phyloP scores from a whole-genome alignment of 768 basidiomycete genomes.

The Trametes cinnabarina region DNA sequence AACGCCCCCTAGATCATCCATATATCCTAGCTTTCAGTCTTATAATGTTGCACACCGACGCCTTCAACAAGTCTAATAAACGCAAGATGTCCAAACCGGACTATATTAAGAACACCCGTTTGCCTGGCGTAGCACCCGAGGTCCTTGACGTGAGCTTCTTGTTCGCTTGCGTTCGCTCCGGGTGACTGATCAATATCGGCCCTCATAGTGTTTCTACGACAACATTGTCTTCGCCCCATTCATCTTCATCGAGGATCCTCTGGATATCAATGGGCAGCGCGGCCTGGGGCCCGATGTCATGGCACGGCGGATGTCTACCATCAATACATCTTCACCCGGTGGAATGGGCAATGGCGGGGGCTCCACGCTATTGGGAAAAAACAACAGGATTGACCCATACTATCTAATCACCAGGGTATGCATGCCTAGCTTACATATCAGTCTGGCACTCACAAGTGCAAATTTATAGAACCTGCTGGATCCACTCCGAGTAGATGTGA shows the following conservation, averaged over 20 bases:
- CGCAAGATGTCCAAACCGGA: conserved; percentile 96
- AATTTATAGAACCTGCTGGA: conserved; percentile 56
- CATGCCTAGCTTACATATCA: neutral
- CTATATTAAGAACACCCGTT: conserved; percentile 87
- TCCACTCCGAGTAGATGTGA: conserved; percentile 67
- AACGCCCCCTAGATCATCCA: conserved; percentile 69
- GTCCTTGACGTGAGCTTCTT: conserved; percentile 72
- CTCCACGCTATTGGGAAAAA: conserved; percentile 48
- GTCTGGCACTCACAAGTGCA: neutral
- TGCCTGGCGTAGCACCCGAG: conserved; percentile 80
- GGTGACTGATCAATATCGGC: neutral
- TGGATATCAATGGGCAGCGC: conserved; percentile 62
- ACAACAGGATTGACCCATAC: conserved; percentile 85
- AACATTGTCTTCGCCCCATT: conserved; percentile 96
- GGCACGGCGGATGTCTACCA: conserved; percentile 40
- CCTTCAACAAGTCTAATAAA: conserved; percentile 97
- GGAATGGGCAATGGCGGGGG: conserved; percentile 28
- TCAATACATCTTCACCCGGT: conserved; percentile 30
- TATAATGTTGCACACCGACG: conserved; percentile 98
- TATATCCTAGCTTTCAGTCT: conserved; percentile 96
- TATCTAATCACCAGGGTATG: conserved; percentile 80
- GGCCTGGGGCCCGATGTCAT: conserved; percentile 45
- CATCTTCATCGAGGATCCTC: conserved; percentile 90
- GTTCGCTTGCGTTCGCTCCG: neutral
- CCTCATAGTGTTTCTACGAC: conserved; percentile 86